Conservation (phyloP, 192 early-diverging fungal species). For the Backusella liffmaniae region DNA sequence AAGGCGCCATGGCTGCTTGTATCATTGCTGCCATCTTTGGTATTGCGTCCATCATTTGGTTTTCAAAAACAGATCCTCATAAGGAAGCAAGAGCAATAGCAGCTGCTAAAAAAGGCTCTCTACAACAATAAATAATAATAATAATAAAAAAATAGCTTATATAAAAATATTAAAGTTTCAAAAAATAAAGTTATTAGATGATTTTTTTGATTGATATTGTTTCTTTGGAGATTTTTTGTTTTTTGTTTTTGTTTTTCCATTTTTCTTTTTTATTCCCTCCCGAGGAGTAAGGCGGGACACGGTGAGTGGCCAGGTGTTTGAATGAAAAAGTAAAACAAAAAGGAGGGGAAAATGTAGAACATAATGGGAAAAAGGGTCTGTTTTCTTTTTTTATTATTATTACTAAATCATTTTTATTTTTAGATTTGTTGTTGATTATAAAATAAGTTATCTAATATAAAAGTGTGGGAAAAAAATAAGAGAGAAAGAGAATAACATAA, state of each 20-base stretch:
- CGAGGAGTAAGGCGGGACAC: background rate
- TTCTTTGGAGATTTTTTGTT: background rate
- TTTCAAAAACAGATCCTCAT: slow-evolving; percentile 38
- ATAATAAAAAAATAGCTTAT: background rate
- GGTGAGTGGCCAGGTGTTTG: background rate
- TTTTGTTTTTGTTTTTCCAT: background rate
- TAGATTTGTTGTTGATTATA: background rate
- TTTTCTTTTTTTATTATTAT: background rate
- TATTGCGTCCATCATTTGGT: slow-evolving; percentile 75
- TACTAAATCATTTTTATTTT: background rate
- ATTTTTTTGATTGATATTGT: background rate
- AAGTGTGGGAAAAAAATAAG: background rate
- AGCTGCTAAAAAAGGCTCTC: background rate
- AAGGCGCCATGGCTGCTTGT: slow-evolving; percentile 67
- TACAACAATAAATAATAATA: background rate
- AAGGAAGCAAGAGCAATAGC: slow-evolving; percentile 19
- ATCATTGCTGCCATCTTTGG: slow-evolving; percentile 74
- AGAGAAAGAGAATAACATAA: background rate
- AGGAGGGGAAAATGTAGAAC: background rate
- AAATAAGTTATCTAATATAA: background rate
- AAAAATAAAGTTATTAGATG: slow-evolving; percentile 4
- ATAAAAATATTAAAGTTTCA: background rate
- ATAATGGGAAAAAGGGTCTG: background rate
- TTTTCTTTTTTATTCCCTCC: slow-evolving; percentile 2
- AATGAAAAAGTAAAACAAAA: background rate